Evolutionary conservation across 331 rosid genomes (phyloP).

Genomic region (Malus hybrid): DNA sequence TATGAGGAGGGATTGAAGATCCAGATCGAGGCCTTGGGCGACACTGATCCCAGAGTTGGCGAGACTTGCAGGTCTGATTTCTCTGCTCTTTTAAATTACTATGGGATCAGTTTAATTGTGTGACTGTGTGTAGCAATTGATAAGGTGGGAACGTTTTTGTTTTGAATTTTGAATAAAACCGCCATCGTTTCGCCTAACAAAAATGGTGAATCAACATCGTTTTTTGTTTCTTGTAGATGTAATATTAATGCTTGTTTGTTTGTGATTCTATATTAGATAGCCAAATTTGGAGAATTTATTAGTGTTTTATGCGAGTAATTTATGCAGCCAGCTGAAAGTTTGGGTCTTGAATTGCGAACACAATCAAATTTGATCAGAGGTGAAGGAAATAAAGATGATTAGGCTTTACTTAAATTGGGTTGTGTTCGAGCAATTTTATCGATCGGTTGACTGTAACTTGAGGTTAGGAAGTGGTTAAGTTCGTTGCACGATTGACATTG

Average conservation of each 20-base stretch:
- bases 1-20: slow-evolving; percentile 89
- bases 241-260: not conserved
- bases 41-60: slow-evolving; percentile 91
- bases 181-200: no score
- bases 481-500: not conserved
- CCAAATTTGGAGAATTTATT: not conserved
- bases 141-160: no score
- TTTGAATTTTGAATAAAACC: no score
- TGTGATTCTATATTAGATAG: not conserved
- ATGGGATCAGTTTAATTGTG: not conserved
- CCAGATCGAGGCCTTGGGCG: slow-evolving; percentile 91
- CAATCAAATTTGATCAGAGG: not conserved
- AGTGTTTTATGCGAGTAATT: not conserved
- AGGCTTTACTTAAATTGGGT: no score
- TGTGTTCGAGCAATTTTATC: not conserved
- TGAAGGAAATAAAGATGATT: no score
- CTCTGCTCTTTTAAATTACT: not conserved
- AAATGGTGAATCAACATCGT: no score
- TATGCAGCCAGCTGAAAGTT: not conserved
- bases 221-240: no score
- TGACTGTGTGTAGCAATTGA: no score
- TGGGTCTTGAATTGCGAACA: not conserved
- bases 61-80: slow-evolving; percentile 74
- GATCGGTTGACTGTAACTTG: not conserved
- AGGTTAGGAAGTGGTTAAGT: not conserved